Base-by-base conservation (phyloP, 2,329 filamentous ascomycete species). In the Colletotrichum tabaci region DNA sequence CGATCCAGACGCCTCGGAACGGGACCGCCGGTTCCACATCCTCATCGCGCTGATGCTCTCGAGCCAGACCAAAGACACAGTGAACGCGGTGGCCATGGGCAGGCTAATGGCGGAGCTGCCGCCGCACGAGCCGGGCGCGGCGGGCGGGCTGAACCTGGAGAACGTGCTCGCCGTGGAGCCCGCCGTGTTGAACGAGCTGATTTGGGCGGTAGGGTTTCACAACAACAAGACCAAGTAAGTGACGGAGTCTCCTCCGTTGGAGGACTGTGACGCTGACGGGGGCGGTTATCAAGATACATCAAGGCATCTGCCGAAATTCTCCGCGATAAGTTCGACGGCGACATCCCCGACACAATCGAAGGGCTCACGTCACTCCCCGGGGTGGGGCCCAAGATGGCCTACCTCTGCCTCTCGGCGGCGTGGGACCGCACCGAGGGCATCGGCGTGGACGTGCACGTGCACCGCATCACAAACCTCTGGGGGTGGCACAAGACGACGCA, bases 321-420 rank as follows among this genome's bases (percentile, higher is more conserved):
- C 35, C 88, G 90, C 56, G 92, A 96, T 77, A 81, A 90, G 64
- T 94, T 89, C 82, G 80, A 85, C 71, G 90, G 90, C 62, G 95
- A 98, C 77, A 96, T 98, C 66, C 95, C 95, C 1, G 87, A 92
- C 73, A 93, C 92, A 0, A 90, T 96, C 62, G 87, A 91, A 73
- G 94, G 92, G 0, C 87, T 98, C 23, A 91, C 91, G 62, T 89
- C 90, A 2, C 87, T 98, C 0, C 95, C 95, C 0, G 95, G 95
- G 6, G 95, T 98, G 1, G 95, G 95, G 0, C 95, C 95, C 40
- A 98, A 98, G 83, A 98, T 98, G 95, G 95, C 92, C 15, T 95
- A 96, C 80, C 88, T 98, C 26, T 96, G 93, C 79, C 89, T 98
- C 84, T 92, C 91, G 57, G 92, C 92, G 0, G 94, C 77, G 87